Base-by-base conservation (phyloP, 192 early-diverging fungal genomes). In the Podila clonocystis region DNA sequence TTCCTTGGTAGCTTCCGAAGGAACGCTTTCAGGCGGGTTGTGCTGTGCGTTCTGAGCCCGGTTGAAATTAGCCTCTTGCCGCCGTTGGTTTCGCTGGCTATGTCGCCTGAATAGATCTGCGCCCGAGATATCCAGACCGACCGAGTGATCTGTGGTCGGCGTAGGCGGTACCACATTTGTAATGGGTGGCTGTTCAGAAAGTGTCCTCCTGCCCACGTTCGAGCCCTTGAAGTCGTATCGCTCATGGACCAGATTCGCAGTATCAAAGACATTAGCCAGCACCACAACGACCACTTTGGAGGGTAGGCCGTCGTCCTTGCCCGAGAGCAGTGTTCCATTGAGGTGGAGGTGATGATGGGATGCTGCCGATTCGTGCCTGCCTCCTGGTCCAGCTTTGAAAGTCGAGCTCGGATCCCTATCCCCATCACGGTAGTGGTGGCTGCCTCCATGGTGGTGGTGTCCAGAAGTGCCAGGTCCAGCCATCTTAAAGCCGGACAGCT, bases 191-290 rank as follows among this genome's bases (percentile, higher is more conserved):
- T 62, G 59, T 60, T 34, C 45, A 20, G 73, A 67, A 1, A 80
- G 41, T 15, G 77, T 80, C 29, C 52, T 67, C 19, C 77, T 64
- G 26, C 77, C 77, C 2, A 80, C 77, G 45, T 72, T 80, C 1
- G 77, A 80, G 2, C 77, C 77, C 36, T 80, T 80, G 29, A 80
- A 80, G 15, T 80, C 77, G 22, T 80, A 80, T 30, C 77, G 77
- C 30, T 80, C 77, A 61, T 80, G 63, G 13, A 80, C 61, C 4
- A 80, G 41, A 58, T 80, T 68, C 1, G 77, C 66, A 0, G 77
- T 80, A 33, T 80, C 77, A 65, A 80, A 80, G 3, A 80, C 71
- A 58, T 80, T 80, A 15, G 77, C 77, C 34, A 80, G 19, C 8
- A 80, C 70, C 12, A 80, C 77, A 0, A 80, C 77, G 13, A 73